Base-by-base conservation (phyloP, 1,284 basidiomycete species). In the Leucoagaricus sp. region DNA sequence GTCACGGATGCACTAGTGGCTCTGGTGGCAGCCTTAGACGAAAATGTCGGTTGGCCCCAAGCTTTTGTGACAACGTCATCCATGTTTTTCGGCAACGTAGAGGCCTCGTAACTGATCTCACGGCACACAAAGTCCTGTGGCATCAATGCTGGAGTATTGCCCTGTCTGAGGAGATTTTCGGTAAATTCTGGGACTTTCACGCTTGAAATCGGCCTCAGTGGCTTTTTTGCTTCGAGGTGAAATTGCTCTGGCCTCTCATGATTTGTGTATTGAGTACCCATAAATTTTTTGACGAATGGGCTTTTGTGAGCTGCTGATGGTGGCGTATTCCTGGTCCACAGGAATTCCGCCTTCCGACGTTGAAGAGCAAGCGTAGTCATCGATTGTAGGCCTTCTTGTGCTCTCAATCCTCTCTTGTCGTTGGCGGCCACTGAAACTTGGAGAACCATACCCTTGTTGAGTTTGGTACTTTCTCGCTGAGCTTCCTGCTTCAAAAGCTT, bases 131-230 rank as follows among this genome's bases (percentile, higher is more conserved):
- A 17, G 1, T 36, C 15, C 21, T 17, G 25, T 28, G 17, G 6
- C 23, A 9, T 8, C 19, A 8, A 5, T 9, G 12, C 34, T 6
- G 9, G 28, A n/a, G 5, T 23, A 5, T 26, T 31, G 25, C 17
- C 56, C 12, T 41, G 21, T 15, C 53, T 34, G 12, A 61, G 29
- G 17, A 58, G 19, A 2, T 55, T 53, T 34, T 53, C 55, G 28
- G 58, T 61, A 42, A 59, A 53, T 21, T 52, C 38, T 10, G 60
- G 58, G 13, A 49, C 33, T 15, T 25, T 56, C 6, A 69, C 60
- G 10, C 59, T 47, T 9, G 66, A 69, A 23, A 69, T 65, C 1
- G 63, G 65, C 47, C 58, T 63, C 33, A 67, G 52, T 13, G 53
- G 40, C 48, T 61, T 65, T 28, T 34, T 47, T 17, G 4, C 19